Evolutionary conservation across 805 yeast genomes (phyloP).

Genomic region (Lachancea meyersii): DNA sequence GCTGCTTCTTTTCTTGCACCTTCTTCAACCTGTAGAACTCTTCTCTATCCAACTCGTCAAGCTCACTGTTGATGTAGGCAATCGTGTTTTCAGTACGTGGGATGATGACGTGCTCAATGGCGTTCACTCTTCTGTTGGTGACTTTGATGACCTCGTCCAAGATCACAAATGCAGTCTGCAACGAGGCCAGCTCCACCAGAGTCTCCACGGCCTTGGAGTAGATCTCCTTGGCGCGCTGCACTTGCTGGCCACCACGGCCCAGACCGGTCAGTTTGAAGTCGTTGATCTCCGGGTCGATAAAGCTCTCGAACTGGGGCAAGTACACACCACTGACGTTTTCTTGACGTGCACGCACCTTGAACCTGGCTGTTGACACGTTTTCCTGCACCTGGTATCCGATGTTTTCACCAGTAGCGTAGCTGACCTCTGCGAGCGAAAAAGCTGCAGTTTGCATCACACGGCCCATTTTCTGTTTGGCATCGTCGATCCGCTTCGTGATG

Average conservation of each 20-base stretch:
- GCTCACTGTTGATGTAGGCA: slow-evolving; percentile 83
- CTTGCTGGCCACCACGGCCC: slow-evolving; percentile 98
- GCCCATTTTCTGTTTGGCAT: slow-evolving; percentile 95
- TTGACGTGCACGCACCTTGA: slow-evolving; percentile 84
- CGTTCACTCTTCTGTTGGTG: slow-evolving; percentile 96
- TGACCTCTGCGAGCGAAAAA: slow-evolving; percentile 92
- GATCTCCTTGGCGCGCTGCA: slow-evolving; percentile 86
- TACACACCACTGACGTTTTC: slow-evolving; percentile 96
- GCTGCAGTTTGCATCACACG: slow-evolving; percentile 98
- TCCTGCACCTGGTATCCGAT: slow-evolving; percentile 95
- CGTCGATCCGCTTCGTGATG: slow-evolving; percentile 88
- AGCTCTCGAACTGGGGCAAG: slow-evolving; percentile 86
- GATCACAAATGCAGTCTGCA: slow-evolving; percentile 94
- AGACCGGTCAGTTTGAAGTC: slow-evolving; percentile 95
- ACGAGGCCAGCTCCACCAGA: slow-evolving; percentile 86
- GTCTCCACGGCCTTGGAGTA: slow-evolving; percentile 97
- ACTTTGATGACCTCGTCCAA: slow-evolving; percentile 97
- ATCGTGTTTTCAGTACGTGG: slow-evolving; percentile 98
- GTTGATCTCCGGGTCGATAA: slow-evolving; percentile 74
- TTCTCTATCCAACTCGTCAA: slow-evolving; percentile 97
- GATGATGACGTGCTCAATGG: slow-evolving; percentile 95
- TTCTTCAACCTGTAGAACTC: slow-evolving; percentile 95
- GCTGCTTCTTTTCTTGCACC: slow-evolving; percentile 90
- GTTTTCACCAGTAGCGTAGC: slow-evolving; percentile 95
- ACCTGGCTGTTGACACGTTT: slow-evolving; percentile 83